These are phyloP conservation scores for Rasamsonia emersonii DNA, from an alignment of 2,329 filamentous ascomycete genomes.

Conservation along the genomic window DNA sequence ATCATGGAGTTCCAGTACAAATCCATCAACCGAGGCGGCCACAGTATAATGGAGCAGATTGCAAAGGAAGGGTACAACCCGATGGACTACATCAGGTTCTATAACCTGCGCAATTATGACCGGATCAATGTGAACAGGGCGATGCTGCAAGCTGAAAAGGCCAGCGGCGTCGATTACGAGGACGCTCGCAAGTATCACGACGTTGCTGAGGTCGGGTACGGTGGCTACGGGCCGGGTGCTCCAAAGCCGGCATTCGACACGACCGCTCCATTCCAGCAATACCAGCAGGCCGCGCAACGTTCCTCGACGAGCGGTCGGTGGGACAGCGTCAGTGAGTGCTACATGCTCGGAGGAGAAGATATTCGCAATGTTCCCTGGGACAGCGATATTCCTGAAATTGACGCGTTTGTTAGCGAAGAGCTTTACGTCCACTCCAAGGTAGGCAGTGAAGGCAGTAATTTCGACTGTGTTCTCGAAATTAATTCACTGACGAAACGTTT, in stretches of 20 bases:
- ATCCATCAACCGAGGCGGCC: slow-evolving; percentile 82
- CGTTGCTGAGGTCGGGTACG: slow-evolving; percentile 37
- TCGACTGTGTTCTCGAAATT: neutral
- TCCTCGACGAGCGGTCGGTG: slow-evolving; percentile 48
- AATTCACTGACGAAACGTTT: slow-evolving; percentile 10
- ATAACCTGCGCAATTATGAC: slow-evolving; percentile 90
- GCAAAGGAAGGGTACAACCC: slow-evolving; percentile 69
- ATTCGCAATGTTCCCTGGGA: slow-evolving; percentile 58
- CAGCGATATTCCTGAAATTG: slow-evolving; percentile 47
- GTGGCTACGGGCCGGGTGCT: slow-evolving; percentile 30
- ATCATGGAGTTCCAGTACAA: slow-evolving; percentile 99
- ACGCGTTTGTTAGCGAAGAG: slow-evolving; percentile 55
- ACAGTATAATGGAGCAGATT: slow-evolving; percentile 82
- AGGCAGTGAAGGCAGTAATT: slow-evolving; percentile 10
- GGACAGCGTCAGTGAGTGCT: slow-evolving; percentile 70
- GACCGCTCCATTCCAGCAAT: slow-evolving; percentile 51
- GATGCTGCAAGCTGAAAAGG: slow-evolving; percentile 29
- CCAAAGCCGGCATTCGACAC: slow-evolving; percentile 29
- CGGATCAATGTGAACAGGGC: slow-evolving; percentile 56
- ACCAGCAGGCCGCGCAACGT: slow-evolving; percentile 60
- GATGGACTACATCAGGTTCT: slow-evolving; percentile 76
- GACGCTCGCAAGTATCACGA: slow-evolving; percentile 37
- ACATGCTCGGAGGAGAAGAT: slow-evolving; percentile 69
- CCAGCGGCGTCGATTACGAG: slow-evolving; percentile 37
- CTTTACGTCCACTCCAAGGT: slow-evolving; percentile 53